Conservation (phyloP, 352 stramenopile genomes). For the Pythium myriotylum region DNA sequence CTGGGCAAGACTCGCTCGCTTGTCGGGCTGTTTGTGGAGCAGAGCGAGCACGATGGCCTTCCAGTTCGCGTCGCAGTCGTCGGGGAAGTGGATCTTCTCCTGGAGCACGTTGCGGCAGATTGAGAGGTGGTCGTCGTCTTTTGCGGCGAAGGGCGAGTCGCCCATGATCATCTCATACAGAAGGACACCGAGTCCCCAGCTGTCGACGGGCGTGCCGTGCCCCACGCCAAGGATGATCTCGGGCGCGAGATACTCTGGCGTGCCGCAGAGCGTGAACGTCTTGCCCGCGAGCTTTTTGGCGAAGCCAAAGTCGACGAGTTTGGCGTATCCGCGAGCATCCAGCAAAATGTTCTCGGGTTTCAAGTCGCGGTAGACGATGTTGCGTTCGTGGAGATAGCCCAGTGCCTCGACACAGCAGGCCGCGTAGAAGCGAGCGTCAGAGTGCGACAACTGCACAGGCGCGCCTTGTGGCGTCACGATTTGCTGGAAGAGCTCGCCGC, state of each 20-base stretch:
- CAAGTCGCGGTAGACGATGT: constrained; percentile 87
- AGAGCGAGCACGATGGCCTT: constrained; percentile 43
- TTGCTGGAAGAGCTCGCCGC: constrained; percentile 94
- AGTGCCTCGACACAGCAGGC: constrained; percentile 78
- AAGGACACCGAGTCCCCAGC: constrained; percentile 54
- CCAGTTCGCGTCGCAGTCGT: constrained; percentile 39
- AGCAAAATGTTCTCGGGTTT: constrained; percentile 89
- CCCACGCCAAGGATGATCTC: constrained; percentile 46
- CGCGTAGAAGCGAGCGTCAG: constrained; percentile 37
- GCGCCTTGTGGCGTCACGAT: constrained; percentile 57
- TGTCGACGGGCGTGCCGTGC: constrained; percentile 52
- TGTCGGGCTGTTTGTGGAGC: constrained; percentile 46
- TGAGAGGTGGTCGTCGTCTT: constrained; percentile 34
- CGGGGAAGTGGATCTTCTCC: constrained; percentile 28
- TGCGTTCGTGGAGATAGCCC: constrained; percentile 83
- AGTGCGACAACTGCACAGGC: constrained; percentile 81
- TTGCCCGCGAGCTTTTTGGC: constrained; percentile 39
- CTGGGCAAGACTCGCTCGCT: constrained; percentile 38
- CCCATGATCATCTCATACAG: constrained; percentile 60
- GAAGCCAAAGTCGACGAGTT: constrained; percentile 82
- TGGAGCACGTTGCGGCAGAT: constrained; percentile 42
- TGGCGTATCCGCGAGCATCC: constrained; percentile 85
- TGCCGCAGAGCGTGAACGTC: constrained; percentile 49
- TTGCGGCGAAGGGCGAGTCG: constrained; percentile 37
- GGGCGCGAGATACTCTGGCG: constrained; percentile 58